Conservation (phyloP, 352 stramenopile species). For the Phytophthora sansomeana region DNA sequence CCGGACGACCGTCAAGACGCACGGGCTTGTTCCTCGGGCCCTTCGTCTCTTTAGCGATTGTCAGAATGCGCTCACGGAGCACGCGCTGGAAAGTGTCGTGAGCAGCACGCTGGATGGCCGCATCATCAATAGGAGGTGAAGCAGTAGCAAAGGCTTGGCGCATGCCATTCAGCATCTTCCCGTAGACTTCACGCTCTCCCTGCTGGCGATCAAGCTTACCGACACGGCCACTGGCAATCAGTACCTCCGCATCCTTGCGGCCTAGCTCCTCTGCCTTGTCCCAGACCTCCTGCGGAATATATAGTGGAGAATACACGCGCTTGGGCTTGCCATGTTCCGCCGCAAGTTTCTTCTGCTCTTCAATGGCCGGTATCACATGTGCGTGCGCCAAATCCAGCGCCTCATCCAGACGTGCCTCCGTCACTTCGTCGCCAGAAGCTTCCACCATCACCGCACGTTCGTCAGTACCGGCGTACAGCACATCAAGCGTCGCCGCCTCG, state of each 20-base stretch:
- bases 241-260: slow-evolving; percentile 48
- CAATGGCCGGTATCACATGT: slow-evolving; percentile 62
- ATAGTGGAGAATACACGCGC: slow-evolving; percentile 60
- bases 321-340: slow-evolving; percentile 71
- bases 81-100: slow-evolving; percentile 83
- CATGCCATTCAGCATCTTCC: slow-evolving; percentile 73
- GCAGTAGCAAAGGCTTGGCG: slow-evolving; percentile 53
- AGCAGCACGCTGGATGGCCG: slow-evolving; percentile 63
- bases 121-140: slow-evolving; percentile 48
- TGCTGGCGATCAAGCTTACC: slow-evolving; percentile 73
- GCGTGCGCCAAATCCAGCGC: slow-evolving; percentile 83
- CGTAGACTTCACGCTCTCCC: slow-evolving; percentile 74
- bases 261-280: slow-evolving; percentile 67
- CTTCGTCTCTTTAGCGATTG: slow-evolving; percentile 34
- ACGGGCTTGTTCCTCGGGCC: slow-evolving; percentile 45
- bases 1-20: slow-evolving; percentile 88
- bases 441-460: slow-evolving; percentile 91
- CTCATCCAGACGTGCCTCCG: slow-evolving; percentile 75
- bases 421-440: slow-evolving; percentile 78
- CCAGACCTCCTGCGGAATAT: slow-evolving; percentile 60
- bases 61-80: slow-evolving; percentile 74
- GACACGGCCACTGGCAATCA: slow-evolving; percentile 42
- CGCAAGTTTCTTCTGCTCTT: slow-evolving; percentile 66
- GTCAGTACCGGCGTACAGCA: slow-evolving; percentile 88
- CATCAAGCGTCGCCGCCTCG: slow-evolving; percentile 74